phyloP scores from a whole-genome alignment of 176 grass and related monocot species.

The Melocanna baccifera region DNA sequence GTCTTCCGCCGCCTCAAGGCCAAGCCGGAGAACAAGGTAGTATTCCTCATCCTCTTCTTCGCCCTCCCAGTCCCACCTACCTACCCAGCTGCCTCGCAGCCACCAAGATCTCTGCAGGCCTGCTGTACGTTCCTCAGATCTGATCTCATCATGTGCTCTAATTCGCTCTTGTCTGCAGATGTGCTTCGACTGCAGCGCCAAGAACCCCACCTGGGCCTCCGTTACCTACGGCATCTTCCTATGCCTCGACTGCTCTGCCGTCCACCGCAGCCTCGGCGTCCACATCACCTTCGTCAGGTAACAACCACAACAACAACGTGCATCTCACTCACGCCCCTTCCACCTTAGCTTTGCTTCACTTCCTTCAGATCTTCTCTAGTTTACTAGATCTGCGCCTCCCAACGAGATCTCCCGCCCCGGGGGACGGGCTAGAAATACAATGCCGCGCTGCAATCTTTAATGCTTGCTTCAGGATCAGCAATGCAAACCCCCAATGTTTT shows the following conservation, averaged over 20 bases:
- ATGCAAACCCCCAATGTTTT: background rate
- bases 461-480: background rate
- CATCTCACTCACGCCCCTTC: no score
- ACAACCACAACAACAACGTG: background rate
- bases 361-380: background rate
- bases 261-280: conserved; percentile 78
- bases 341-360: background rate
- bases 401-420: background rate
- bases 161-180: conserved; percentile 26
- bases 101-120: conserved; percentile 11
- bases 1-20: conserved; percentile 79
- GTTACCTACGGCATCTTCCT: conserved; percentile 91
- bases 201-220: conserved; percentile 86
- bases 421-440: no score
- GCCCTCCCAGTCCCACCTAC: background rate
- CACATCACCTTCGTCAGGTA: conserved; percentile 87
- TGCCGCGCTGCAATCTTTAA: background rate
- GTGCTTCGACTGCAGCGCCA: conserved; percentile 87
- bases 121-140: background rate
- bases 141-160: background rate
- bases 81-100: background rate
- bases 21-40: conserved; percentile 70
- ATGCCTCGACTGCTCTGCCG: conserved; percentile 88
- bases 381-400: background rate
- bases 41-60: background rate